Evolutionary conservation across 1,284 basidiomycete species (phyloP).

Genomic region (Rugosomyces carneus): DNA sequence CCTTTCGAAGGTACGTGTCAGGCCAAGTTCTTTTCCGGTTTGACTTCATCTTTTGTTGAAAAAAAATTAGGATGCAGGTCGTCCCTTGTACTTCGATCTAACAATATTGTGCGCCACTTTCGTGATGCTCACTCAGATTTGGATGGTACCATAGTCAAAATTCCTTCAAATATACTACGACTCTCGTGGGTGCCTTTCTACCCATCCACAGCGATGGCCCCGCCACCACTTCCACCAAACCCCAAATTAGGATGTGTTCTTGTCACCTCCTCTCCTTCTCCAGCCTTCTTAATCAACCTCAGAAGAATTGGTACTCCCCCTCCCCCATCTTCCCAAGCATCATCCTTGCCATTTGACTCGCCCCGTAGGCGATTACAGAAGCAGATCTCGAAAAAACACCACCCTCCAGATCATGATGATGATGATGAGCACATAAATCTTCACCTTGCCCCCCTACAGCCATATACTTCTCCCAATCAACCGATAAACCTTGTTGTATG

Average conservation of each 20-base stretch:
- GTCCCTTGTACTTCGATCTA: conserved; percentile 7
- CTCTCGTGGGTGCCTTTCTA: conserved; percentile 19
- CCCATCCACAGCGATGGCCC: conserved; percentile 5
- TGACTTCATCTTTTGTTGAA: not conserved
- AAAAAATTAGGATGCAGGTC: conserved; percentile 13
- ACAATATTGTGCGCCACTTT: conserved; percentile 16
- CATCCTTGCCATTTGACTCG: conserved; percentile 7
- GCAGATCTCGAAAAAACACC: conserved; percentile 11
- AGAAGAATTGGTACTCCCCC: not conserved
- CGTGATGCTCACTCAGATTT: conserved; percentile 15
- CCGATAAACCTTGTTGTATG: conserved; percentile 14
- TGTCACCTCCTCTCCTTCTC: conserved; percentile 3
- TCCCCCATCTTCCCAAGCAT: not conserved
- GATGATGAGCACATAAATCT: conserved; percentile 12
- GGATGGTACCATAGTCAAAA: conserved; percentile 8
- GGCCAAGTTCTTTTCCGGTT: not conserved
- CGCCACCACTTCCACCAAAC: conserved; percentile 13
- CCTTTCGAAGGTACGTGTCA: conserved; percentile 16
- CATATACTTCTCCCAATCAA: conserved; percentile 1
- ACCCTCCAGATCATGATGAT: conserved; percentile 6
- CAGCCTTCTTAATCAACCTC: conserved; percentile 1
- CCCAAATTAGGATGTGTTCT: conserved; percentile 15
- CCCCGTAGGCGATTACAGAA: conserved; percentile 14
- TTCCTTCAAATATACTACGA: conserved; percentile 15
- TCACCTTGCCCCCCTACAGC: conserved; percentile 14